phyloP scores from a whole-genome alignment of 2,329 filamentous ascomycete species.

The Tolypocladium nubicola region DNA sequence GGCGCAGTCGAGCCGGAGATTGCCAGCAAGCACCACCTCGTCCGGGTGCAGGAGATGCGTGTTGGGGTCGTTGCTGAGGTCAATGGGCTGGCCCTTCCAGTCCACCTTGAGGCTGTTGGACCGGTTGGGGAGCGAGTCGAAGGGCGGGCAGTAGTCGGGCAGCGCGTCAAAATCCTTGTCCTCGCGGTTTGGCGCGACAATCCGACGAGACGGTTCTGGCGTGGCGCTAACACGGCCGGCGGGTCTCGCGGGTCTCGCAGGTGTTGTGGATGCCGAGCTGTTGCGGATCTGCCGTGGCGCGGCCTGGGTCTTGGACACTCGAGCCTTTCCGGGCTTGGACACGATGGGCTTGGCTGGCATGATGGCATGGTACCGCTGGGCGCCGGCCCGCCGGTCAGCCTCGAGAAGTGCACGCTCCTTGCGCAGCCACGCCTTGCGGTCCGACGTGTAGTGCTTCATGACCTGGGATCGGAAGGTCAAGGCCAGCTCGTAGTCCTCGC shows the following conservation, averaged over 20 bases:
- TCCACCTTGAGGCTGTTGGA: slow-evolving; percentile 70
- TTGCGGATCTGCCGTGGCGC: slow-evolving; percentile 25
- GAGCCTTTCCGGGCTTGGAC: slow-evolving; percentile 16
- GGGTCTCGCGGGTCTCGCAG: slow-evolving; percentile 11
- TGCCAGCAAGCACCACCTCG: slow-evolving; percentile 66
- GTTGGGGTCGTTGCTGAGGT: slow-evolving; percentile 64
- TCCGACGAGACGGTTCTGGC: slow-evolving; percentile 39
- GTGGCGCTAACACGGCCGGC: slow-evolving; percentile 30
- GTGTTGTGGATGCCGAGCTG: slow-evolving; percentile 7
- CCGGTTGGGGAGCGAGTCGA: slow-evolving; percentile 53
- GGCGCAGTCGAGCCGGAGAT: slow-evolving; percentile 71
- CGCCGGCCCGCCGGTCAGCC: slow-evolving; percentile 34
- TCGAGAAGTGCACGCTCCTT: slow-evolving; percentile 39
- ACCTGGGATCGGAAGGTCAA: slow-evolving; percentile 43
- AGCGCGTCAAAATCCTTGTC: slow-evolving; percentile 71
- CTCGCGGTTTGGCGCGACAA: slow-evolving; percentile 58
- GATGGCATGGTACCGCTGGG: slow-evolving; percentile 26
- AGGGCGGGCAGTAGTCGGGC: slow-evolving; percentile 61
- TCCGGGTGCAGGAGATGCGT: slow-evolving; percentile 63
- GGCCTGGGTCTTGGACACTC: slow-evolving; percentile 21
- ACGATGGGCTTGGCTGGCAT: slow-evolving; percentile 30
- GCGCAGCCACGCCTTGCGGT: slow-evolving; percentile 37
- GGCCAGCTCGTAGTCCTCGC: slow-evolving; percentile 42
- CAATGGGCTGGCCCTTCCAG: slow-evolving; percentile 73
- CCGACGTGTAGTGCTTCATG: slow-evolving; percentile 30